These are phyloP conservation scores for Trametes elegans DNA, from an alignment of 768 basidiomycete species.

Conservation along the genomic window DNA sequence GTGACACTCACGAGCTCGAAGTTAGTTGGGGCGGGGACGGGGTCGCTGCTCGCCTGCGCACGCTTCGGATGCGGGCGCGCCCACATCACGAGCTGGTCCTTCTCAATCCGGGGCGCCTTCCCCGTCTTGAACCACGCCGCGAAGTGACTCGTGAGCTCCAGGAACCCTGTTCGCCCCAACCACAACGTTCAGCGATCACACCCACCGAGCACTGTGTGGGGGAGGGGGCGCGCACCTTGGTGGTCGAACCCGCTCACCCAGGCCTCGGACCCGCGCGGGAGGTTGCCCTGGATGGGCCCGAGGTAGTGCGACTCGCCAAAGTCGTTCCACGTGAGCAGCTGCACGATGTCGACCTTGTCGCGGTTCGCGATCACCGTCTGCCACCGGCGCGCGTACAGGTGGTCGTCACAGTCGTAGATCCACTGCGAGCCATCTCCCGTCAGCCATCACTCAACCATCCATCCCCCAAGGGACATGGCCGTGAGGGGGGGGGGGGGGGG, in stretches of 20 bases:
- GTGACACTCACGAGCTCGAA: conserved; percentile 46
- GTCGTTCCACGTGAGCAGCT: conserved; percentile 76
- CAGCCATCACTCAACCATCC: neutral
- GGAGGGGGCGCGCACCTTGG: conserved; percentile 29
- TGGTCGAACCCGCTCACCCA: conserved; percentile 40
- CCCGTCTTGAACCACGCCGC: conserved; percentile 63
- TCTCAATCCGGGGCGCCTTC: conserved; percentile 51
- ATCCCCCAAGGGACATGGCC: too few relatives aligned
- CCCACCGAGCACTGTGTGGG: too few relatives aligned
- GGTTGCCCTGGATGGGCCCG: conserved; percentile 50
- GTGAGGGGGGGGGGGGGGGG: too few relatives aligned
- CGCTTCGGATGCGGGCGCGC: conserved; percentile 57
- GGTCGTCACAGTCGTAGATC: conserved; percentile 61
- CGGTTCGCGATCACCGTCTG: conserved; percentile 57
- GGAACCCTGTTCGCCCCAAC: conserved; percentile 46
- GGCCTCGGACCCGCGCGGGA: conserved; percentile 32
- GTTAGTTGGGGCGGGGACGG: conserved; percentile 45
- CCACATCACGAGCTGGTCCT: conserved; percentile 46
- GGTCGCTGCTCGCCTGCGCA: conserved; percentile 42
- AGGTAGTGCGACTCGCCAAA: conserved; percentile 75
- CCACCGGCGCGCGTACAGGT: conserved; percentile 63
- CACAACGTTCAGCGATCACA: too few relatives aligned
- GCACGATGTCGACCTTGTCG: conserved; percentile 43
- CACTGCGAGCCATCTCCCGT: conserved; percentile 33
- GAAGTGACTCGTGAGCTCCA: conserved; percentile 57